A percentile compares a stretch with the other conserved stretches of the same genome.
Evolutionary conservation across 148 eudicot genomes (phyloP).

Genomic region (Silene conica): DNA sequence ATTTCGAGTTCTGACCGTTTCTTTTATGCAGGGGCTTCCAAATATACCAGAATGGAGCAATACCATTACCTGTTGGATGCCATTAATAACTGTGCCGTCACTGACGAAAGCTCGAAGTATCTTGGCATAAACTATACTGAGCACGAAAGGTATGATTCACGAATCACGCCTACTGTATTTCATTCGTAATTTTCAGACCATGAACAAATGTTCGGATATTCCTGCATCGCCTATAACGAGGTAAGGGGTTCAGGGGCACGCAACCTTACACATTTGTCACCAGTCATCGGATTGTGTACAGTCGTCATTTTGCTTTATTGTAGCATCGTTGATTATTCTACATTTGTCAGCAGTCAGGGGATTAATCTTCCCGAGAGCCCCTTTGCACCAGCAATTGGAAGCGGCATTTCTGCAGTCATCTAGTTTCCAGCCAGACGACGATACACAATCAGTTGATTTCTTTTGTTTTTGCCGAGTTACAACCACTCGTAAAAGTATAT

Average conservation of each 20-base stretch:
- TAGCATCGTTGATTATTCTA: background rate
- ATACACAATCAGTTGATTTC: constrained; percentile 12
- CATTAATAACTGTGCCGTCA: constrained; percentile 19
- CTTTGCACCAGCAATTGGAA: constrained; percentile 37
- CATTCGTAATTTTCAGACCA: too few species aligned
- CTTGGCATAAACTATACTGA: constrained; percentile 26
- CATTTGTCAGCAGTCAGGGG: constrained; percentile 37
- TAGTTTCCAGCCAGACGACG: constrained; percentile 23
- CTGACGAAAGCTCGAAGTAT: constrained; percentile 25
- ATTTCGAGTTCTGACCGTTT: background rate
- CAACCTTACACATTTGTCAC: too few species aligned
- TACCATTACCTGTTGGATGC: constrained; percentile 33
- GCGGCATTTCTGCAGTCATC: constrained; percentile 40
- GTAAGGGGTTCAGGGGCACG: too few species aligned
- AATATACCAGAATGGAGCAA: constrained; percentile 23
- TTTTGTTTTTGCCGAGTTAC: background rate
- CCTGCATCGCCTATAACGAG: too few species aligned
- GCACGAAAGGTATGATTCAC: constrained; percentile 46
- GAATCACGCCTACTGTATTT: background rate
- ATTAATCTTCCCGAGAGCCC: constrained; percentile 66
- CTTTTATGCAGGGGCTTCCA: constrained; percentile 31
- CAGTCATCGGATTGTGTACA: too few species aligned
- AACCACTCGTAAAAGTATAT: constrained; percentile 7
- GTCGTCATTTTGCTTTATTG: too few species aligned
- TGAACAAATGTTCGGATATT: too few species aligned